phyloP scores from a whole-genome alignment of 345 rosid species.

The Crucihimalaya himalaica region DNA sequence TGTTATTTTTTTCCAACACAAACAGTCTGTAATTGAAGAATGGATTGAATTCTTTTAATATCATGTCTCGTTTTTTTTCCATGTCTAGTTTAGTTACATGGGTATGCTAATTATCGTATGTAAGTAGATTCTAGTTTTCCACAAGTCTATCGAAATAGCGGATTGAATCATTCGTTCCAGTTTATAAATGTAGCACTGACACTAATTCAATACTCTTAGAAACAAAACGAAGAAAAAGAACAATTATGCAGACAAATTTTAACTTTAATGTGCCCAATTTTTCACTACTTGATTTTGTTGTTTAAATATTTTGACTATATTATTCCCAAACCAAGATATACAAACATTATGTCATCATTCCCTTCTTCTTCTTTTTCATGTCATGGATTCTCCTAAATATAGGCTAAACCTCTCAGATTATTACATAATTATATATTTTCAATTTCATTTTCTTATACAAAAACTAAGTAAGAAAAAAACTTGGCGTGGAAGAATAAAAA shows the following conservation, averaged over 20 bases:
- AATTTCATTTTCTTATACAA: neutral
- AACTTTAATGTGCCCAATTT: too few species aligned
- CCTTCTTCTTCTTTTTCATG: neutral
- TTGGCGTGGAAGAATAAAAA: conserved; percentile 4
- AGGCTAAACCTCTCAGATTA: neutral
- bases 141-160: neutral
- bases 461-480: neutral
- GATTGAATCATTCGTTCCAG: neutral
- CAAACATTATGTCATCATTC: too few species aligned
- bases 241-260: neutral
- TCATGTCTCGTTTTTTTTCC: too few species aligned
- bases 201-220: neutral
- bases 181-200: too few species aligned
- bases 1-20: neutral
- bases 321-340: too few species aligned
- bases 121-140: neutral
- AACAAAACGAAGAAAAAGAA: neutral
- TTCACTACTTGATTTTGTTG: too few species aligned
- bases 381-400: neutral
- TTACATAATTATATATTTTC: neutral
- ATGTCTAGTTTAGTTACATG: neutral
- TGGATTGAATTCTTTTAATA: neutral
- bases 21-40: neutral
- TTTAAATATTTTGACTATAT: too few species aligned
- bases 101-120: neutral